Base-by-base conservation (phyloP, 805 yeast genomes). In the Yarrowia keelungensis region DNA sequence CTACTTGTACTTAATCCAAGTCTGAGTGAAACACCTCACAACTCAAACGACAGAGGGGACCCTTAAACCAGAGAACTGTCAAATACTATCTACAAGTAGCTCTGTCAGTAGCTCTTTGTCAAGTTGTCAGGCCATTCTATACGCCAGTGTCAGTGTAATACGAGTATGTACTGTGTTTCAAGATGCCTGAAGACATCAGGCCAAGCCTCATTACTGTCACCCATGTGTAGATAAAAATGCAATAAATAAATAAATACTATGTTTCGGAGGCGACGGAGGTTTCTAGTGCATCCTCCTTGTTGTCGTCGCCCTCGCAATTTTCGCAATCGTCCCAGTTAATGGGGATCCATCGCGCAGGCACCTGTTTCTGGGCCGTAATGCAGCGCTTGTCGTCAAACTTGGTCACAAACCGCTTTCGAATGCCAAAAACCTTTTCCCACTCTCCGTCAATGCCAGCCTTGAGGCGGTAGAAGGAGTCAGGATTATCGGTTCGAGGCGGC, bases 401-500 rank as follows among this genome's bases (percentile, higher is more conserved):
- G 19, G 67, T 47, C 47, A 62, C 75, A 22, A 73, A 69, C 22
- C 75, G 71, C 59, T 72, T 72, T 8, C 74, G 70, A 42, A 73
- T 73, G 38, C 75, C 75, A 69, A 71, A 73, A 32, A 72, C 65
- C 65, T 69, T 70, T 36, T 71, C 74, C 35, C 70, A 67, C 46
- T 67, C 74, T 12, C 69, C 71, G n/a, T 72, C 71, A 12, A 66
- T 42, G 9, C 69, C 64, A 10, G 62, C 64, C 51, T 66, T 66
- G 53, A 51, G 49, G 22, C 69, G 41, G 51, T 66, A 66, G 46
- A 19, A 53, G 19, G 49, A 43, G 35, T 66, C 65, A 7, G 69
- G 65, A 39, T 66, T 66, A 9, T 66, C 70, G 14, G 67, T 36
- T 35, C 79, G 72, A 11, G 78, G 79, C 38, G 74, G 75, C 45